Percentiles rank a stretch among this genome's conserved stretches.
Conservation (phyloP, 805 yeast species). For the Yamadazyma sp. region DNA sequence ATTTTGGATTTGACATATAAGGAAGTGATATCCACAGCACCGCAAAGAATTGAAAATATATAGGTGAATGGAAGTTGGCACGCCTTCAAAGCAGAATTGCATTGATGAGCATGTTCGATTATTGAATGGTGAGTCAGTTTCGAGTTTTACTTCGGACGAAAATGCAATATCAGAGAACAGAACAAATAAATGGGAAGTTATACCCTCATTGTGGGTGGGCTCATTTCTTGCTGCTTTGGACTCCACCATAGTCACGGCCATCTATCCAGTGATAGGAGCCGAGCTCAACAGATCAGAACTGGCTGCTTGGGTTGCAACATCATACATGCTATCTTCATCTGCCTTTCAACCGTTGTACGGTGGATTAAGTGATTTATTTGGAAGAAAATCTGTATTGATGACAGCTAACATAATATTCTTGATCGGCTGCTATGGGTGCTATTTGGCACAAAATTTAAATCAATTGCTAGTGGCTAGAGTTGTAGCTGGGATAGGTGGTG, state of each 20-base stretch:
- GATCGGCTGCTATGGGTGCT: constrained; percentile 46
- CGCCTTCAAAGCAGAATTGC: too few relatives aligned
- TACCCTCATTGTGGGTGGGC: constrained; percentile 9
- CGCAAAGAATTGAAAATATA: too few relatives aligned
- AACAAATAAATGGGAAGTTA: constrained; percentile 5
- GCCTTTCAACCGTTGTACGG: constrained; percentile 67
- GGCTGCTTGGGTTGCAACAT: constrained; percentile 70
- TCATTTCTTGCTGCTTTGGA: constrained; percentile 62
- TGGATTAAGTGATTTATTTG: neutral
- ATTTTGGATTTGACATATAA: too few relatives aligned
- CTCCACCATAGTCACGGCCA: constrained; percentile 64
- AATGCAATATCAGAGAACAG: too few relatives aligned
- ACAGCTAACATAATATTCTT: constrained; percentile 38
- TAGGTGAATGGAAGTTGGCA: too few relatives aligned
- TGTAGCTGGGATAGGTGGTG: constrained; percentile 54
- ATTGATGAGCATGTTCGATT: too few relatives aligned
- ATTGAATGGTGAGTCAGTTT: too few relatives aligned
- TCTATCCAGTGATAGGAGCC: constrained; percentile 61
- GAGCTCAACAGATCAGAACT: constrained; percentile 58
- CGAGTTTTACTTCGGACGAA: too few relatives aligned
- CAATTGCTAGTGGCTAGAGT: constrained; percentile 50
- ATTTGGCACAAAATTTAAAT: constrained; percentile 41
- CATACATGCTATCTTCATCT: constrained; percentile 61
- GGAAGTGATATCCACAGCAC: too few relatives aligned
- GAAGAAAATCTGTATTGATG: constrained; percentile 4